phyloP scores from a whole-genome alignment of 2,329 filamentous ascomycete genomes.

The Epichloe sylvatica region DNA sequence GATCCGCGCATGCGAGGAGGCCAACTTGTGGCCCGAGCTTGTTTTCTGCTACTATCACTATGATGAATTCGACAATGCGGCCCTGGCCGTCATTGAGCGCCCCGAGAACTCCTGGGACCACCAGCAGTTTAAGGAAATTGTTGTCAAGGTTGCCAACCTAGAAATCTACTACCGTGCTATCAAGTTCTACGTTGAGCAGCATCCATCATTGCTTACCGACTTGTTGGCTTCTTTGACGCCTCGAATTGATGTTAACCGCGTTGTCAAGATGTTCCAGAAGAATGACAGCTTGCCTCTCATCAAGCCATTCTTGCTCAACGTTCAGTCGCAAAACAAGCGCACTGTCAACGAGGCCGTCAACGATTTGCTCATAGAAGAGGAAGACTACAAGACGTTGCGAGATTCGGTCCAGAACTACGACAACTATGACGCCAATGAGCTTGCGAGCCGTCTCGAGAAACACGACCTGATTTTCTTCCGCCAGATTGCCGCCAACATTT shows the following conservation, averaged over 20 bases:
- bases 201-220: constrained; percentile 90
- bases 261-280: constrained; percentile 98
- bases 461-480: constrained; percentile 98
- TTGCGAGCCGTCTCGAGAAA: constrained; percentile 86
- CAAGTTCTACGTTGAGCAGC: constrained; percentile 95
- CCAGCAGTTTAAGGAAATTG: constrained; percentile 97
- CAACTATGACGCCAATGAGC: constrained; percentile 92
- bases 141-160: constrained; percentile 93
- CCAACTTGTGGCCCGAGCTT: constrained; percentile 91
- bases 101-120: constrained; percentile 98
- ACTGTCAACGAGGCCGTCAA: constrained; percentile 97
- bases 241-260: constrained; percentile 92
- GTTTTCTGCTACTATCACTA: constrained; percentile 98
- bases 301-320: constrained; percentile 95
- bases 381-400: constrained; percentile 95
- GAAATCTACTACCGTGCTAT: constrained; percentile 98
- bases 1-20: constrained; percentile 85
- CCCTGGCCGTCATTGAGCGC: constrained; percentile 93
- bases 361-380: constrained; percentile 92
- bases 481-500: constrained; percentile 95
- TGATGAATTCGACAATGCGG: constrained; percentile 95
- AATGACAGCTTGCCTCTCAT: constrained; percentile 96
- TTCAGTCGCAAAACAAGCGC: constrained; percentile 94
- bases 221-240: constrained; percentile 82
- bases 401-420: constrained; percentile 98